phyloP scores from a whole-genome alignment of 331 rosid species.

The Cydonia oblonga region DNA sequence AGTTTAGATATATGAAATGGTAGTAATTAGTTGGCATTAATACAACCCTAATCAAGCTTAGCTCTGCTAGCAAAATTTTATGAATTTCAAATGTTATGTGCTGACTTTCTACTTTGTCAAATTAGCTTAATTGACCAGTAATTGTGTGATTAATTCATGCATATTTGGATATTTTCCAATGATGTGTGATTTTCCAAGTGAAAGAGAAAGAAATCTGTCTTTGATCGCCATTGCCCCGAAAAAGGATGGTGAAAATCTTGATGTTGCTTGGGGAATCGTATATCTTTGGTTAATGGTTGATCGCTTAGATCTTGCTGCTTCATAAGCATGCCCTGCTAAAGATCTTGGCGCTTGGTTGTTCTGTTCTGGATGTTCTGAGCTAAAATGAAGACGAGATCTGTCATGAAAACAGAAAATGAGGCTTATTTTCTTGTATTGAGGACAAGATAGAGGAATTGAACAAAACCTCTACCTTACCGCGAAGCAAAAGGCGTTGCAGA shows the following conservation, averaged over 20 bases:
- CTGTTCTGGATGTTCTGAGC: background rate
- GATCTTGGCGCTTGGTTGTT: too few relatives aligned
- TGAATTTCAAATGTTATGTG: too few relatives aligned
- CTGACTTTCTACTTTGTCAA: too few relatives aligned
- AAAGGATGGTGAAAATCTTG: background rate
- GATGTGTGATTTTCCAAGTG: background rate
- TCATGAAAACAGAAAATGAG: background rate
- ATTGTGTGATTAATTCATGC: background rate
- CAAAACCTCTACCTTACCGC: too few relatives aligned
- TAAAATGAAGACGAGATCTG: background rate
- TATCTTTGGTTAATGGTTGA: background rate
- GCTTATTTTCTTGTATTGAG: background rate
- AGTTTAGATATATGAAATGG: too few relatives aligned
- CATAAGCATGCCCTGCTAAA: too few relatives aligned
- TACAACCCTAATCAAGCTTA: too few relatives aligned
- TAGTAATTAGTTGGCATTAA: too few relatives aligned
- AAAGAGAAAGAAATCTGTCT: background rate
- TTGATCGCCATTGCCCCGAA: background rate
- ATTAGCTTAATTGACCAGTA: background rate
- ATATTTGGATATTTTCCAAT: background rate
- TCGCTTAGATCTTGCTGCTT: too few relatives aligned
- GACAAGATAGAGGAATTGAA: background rate
- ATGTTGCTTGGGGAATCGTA: background rate
- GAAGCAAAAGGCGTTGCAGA: too few relatives aligned
- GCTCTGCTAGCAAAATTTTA: too few relatives aligned